Percentiles rank a stretch among this genome's conserved stretches.
Evolutionary conservation across 148 eudicot genomes (phyloP).

Genomic region (Fagopyrum esculentum): DNA sequence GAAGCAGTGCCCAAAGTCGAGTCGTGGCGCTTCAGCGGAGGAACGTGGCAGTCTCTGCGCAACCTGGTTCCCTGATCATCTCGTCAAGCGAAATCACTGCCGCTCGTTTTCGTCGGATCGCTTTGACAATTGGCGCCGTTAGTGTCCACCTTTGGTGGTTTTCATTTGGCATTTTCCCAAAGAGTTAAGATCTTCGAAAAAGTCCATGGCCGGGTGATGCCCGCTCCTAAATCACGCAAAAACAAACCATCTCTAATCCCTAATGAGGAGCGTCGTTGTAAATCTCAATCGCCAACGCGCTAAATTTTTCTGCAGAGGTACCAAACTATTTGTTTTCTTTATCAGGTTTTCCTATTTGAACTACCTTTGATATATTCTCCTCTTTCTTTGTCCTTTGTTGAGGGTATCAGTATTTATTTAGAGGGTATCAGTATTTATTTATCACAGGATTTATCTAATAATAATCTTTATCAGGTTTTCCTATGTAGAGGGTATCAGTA

Average conservation of each 20-base stretch:
- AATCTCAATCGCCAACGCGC: conserved; percentile 8
- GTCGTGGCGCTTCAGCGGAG: conserved; percentile 9
- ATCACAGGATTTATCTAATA: background rate
- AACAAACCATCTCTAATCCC: background rate
- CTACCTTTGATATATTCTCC: background rate
- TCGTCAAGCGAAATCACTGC: background rate
- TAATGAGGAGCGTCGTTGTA: conserved; percentile 7
- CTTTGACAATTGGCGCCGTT: background rate
- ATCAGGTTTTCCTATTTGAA: background rate
- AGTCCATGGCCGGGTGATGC: background rate
- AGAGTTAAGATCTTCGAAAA: background rate
- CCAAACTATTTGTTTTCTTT: background rate
- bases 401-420: background rate
- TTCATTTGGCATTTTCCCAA: background rate
- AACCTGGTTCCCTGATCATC: background rate
- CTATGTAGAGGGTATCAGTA: no score
- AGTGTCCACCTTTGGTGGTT: background rate
- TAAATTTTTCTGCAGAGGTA: conserved; percentile 2
- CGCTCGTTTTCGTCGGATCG: background rate
- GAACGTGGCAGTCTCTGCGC: conserved; percentile 11
- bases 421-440: background rate
- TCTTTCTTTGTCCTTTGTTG: no score
- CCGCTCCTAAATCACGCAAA: background rate
- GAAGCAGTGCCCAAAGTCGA: background rate
- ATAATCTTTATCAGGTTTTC: no score